Base-by-base conservation (phyloP, 2,329 filamentous ascomycete species). In the Exophiala sideris region DNA sequence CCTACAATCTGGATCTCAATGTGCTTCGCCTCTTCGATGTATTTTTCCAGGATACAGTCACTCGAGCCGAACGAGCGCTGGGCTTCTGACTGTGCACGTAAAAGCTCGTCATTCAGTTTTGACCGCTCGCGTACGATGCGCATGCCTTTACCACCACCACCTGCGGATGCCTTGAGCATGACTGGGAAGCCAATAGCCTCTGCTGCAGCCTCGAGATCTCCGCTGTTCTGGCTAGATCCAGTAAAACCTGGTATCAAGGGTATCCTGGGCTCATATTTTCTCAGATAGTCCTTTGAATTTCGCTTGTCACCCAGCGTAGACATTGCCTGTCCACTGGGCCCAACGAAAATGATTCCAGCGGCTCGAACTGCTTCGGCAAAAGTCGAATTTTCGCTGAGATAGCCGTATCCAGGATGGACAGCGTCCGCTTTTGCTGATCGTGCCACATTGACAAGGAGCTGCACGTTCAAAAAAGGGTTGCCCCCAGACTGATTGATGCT, bases 1-100 rank as follows among this genome's bases (percentile, higher is more conserved):
- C 77, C 78, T 2, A 80, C 44, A 2, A 81, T 71, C 54, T 81
- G 78, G 0, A 80, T 71, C 55, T 81, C 78, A 21, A 81, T 68
- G 47, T 81, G 77, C 8, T 73, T 69, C 6, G 70, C 70, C 4
- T 62, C 61, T 34, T 73, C 63, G 16, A 78, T 65, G 16, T 71
- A 76, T 3, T 71, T 68, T 54, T 78, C 75, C 1, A 78, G 52
- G 20, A 79, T 73, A 2, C 72, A 67, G 3, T 71, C 70, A 0
- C 66, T 65, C 1, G 72, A 70, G 3, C 73, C 71, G 56, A 79
- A 78, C 9, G 72, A 72, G 5, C 70, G 66, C n/a, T 68, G 61
- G 0, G 71, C 74, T 32, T 74, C 66, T 1, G 71, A 65, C 45
- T 70, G 69, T 9, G 72, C 74, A 4, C 68, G 65, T 21, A 70